Evolutionary conservation across 2,329 filamentous ascomycete species (phyloP), one percentile per base, ranked within the genome.

Genomic region (Amphichorda felina): DNA sequence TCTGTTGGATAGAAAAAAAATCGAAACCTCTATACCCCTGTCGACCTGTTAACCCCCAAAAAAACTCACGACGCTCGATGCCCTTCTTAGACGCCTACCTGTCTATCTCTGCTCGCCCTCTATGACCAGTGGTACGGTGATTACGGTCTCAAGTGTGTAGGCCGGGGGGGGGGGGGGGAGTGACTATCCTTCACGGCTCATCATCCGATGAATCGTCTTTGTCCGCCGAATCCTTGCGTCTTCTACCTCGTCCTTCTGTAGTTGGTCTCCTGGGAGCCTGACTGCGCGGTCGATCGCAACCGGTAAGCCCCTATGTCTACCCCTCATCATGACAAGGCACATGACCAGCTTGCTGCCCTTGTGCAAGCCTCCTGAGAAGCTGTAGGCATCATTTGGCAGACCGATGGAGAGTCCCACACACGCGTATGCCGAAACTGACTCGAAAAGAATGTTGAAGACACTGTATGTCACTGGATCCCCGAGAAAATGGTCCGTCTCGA

Each of bases 381-480:
- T 73, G 46, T 67, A 73, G 33, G 66, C 63, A 38, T 65, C 55
- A 8, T 60, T 57, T 0, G 73, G 70, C 16, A 72, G 54, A 1
- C 75, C 75, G 2, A 70, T 63, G 18, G 66, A 72, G 13, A 79
- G 59, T 4, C 75, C 75, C n/a, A 79, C 73, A 35, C 68, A 73
- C 6, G 72, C 73, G 46, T 79, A 79, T 3, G 61, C 71, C 2
- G 63, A 68, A 2, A 71, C 63, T 8, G 72, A 66, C 47, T 75
- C 71, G 40, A 75, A 75, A 2, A 72, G 48, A 38, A 79, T 64
- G 43, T 74, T 77, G 49, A 79, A 78, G 5, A 75, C 66, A 15
- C 67, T 69, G 49, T 67, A 78, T 28, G 50, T 66, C 8, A 55
- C 54, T 0, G 72, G 72, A 36, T 74, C 63, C 5, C 50, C 45